Evolutionary conservation across 768 basidiomycete species (phyloP), one percentile per base, ranked within the genome.

Genomic region (Rhizopogon sp.): DNA sequence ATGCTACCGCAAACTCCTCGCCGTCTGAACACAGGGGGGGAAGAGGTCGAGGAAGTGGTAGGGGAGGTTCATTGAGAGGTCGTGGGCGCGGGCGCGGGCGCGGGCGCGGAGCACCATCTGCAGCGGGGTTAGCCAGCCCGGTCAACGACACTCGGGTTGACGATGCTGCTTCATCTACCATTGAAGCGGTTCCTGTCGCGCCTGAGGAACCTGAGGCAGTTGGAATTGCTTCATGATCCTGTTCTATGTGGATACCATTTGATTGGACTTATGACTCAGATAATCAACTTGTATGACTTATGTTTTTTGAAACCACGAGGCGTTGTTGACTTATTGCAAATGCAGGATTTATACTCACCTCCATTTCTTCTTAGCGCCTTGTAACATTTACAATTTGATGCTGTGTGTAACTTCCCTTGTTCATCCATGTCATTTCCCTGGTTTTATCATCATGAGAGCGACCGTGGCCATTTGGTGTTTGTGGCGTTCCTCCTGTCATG

Each of bases 11-110:
- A 10, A 55, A 43, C 9, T 33, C 50, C n/a, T 52, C 67, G 14
- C 43, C 63, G 3, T 16, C 61, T 17, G 51, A 53, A 5, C 63
- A 65, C 14, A 62, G 60, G 4, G 60, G 68, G 16, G 61, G 56
- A 33, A 68, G 64, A 62, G 58, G 60, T 14, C 68, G 73, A 35
- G 75, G 71, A 40, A 65, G 60, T 28, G 60, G 58, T n/a, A 63
- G 66, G 13, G 64, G 66, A 56, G 70, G 71, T 14, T 60, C 68
- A 20, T 60, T 59, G 31, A 63, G 74, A 25, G 73, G 71, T 3
- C 70, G 74, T 31, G 73, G 73, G 6, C 70, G 74, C 16, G 71
- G 20, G 20, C 20, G 74, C 16, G 71, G 20, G 20, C 20, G 20
- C 20, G 20, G 73, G 2, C 60, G 74, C 13, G 71, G 70, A 28